Percentiles rank a stretch among this genome's conserved stretches.
phyloP scores from a whole-genome alignment of 805 yeast species.

The Scheffersomyces ergatensis region DNA sequence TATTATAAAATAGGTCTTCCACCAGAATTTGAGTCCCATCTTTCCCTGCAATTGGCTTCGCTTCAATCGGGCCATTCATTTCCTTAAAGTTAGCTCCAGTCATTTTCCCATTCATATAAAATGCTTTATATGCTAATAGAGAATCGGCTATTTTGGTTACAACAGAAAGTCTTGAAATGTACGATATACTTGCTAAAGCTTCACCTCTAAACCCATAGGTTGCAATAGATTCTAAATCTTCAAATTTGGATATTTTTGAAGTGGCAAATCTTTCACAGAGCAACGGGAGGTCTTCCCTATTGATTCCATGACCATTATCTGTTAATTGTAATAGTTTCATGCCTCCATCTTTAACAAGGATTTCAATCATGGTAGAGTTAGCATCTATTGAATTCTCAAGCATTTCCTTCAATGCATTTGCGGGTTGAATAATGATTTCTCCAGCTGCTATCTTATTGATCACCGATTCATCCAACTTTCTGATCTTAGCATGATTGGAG shows the following conservation, averaged over 20 bases:
- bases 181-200: slow-evolving; percentile 92
- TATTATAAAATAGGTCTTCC: slow-evolving; percentile 87
- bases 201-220: slow-evolving; percentile 97
- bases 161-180: slow-evolving; percentile 78
- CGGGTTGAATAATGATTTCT: slow-evolving; percentile 90
- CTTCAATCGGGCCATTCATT: slow-evolving; percentile 35
- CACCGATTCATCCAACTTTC: slow-evolving; percentile 60
- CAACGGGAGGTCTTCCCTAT: slow-evolving; percentile 65
- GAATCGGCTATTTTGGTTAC: slow-evolving; percentile 64
- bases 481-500: not conserved
- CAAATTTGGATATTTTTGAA: slow-evolving; percentile 71
- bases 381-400: slow-evolving; percentile 94
- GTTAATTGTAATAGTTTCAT: slow-evolving; percentile 79
- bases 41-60: slow-evolving; percentile 80
- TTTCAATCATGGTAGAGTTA: slow-evolving; percentile 66
- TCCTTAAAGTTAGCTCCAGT: slow-evolving; percentile 39
- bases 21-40: slow-evolving; percentile 82
- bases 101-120: slow-evolving; percentile 66
- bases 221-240: slow-evolving; percentile 65
- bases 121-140: slow-evolving; percentile 68
- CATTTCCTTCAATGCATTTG: slow-evolving; percentile 90
- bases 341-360: slow-evolving; percentile 90
- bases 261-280: slow-evolving; percentile 94
- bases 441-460: slow-evolving; percentile 96
- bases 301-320: slow-evolving; percentile 87